Conservation (phyloP, 108 stramenopile species). For the Skeletonema marinoi region DNA sequence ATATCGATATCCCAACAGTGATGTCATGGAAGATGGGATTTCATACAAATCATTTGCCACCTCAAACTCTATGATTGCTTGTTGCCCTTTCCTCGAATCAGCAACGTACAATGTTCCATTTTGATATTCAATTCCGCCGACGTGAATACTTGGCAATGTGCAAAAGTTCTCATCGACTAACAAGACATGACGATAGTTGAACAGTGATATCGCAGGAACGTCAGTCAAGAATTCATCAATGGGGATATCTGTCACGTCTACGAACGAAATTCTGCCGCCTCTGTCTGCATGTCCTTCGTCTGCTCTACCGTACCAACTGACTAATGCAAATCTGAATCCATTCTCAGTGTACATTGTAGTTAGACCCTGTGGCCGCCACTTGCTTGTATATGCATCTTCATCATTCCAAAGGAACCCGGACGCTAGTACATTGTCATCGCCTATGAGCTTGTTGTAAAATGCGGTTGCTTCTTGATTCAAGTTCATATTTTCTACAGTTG, state of each 20-base stretch:
- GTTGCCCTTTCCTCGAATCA: conserved; percentile 18
- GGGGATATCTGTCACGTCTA: conserved; percentile 22
- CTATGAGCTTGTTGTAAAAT: neutral
- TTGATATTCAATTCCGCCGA: conserved; percentile 27
- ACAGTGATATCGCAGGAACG: neutral
- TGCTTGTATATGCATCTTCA: conserved; percentile 13
- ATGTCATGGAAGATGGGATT: neutral
- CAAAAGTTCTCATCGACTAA: conserved; percentile 31
- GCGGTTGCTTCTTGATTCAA: neutral
- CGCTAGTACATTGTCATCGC: neutral
- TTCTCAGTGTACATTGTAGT: conserved; percentile 1
- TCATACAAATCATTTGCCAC: conserved; percentile 8
- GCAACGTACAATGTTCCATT: conserved; percentile 27
- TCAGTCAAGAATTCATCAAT: neutral
- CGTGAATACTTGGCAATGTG: conserved; percentile 33
- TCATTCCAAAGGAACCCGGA: conserved; percentile 31
- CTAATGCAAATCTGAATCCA: conserved; percentile 5
- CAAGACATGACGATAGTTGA: conserved; percentile 20
- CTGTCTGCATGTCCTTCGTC: conserved; percentile 28
- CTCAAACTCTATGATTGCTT: conserved; percentile 18
- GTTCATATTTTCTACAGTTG: neutral
- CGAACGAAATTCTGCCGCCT: conserved; percentile 30
- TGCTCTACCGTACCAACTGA: conserved; percentile 32
- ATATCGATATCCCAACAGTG: conserved; percentile 18
- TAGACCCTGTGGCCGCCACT: conserved; percentile 37